Percentiles rank a stretch among this genome's conserved stretches.
phyloP scores from a whole-genome alignment of 1,139 yeast species.

The Yamadazyma aaseri region DNA sequence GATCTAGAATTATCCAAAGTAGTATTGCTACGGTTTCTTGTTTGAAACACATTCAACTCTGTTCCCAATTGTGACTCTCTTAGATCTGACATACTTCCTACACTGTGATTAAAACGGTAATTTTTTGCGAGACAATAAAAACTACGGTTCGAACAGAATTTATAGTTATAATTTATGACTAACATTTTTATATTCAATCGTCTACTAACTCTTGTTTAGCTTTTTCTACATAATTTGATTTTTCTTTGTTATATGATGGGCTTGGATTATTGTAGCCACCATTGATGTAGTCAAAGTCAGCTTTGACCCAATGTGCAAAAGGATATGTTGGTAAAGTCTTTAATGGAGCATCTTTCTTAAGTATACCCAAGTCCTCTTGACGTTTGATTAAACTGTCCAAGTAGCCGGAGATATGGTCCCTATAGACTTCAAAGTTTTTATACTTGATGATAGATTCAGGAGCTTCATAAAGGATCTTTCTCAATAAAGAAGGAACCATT shows the following conservation, averaged over 20 bases:
- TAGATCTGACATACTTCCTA: too few relatives aligned
- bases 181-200: too few relatives aligned
- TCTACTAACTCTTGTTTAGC: slow-evolving; percentile 13
- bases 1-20: too few relatives aligned
- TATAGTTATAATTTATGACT: too few relatives aligned
- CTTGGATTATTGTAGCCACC: slow-evolving; percentile 55
- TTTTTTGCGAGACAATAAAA: too few relatives aligned
- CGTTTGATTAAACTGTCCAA: slow-evolving; percentile 55
- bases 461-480: slow-evolving; percentile 62
- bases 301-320: slow-evolving; percentile 50
- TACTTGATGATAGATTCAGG: slow-evolving; percentile 65
- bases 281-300: slow-evolving; percentile 37
- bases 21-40: too few relatives aligned
- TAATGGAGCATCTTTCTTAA: slow-evolving; percentile 54
- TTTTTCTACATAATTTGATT: slow-evolving; percentile 12
- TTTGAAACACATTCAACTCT: too few relatives aligned
- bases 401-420: slow-evolving; percentile 60
- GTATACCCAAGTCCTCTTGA: slow-evolving; percentile 57
- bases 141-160: too few relatives aligned
- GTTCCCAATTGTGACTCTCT: too few relatives aligned
- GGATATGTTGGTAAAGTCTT: slow-evolving; percentile 65
- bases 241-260: slow-evolving; percentile 8
- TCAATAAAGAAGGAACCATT: slow-evolving; percentile 61
- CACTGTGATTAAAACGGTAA: too few relatives aligned
- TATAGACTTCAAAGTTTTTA: slow-evolving; percentile 55